phyloP scores from a whole-genome alignment of 2,329 filamentous ascomycete genomes.

The Xylaria sp. region DNA sequence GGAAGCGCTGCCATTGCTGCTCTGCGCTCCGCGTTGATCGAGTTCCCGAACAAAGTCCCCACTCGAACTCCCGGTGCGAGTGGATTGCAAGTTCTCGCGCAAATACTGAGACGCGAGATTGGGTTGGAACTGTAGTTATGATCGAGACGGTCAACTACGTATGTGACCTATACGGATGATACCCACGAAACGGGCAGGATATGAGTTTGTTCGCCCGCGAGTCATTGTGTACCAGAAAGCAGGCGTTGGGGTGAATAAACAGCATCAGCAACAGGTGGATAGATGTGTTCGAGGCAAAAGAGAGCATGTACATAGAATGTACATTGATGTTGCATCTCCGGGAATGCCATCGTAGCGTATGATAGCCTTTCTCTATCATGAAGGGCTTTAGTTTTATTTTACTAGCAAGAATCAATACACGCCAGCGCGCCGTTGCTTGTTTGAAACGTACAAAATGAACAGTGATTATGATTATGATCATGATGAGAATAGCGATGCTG shows the following conservation, averaged over 20 bases:
- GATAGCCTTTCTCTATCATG: too few relatives aligned
- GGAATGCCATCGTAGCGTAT: background rate
- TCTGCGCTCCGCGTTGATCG: slow-evolving; percentile 64
- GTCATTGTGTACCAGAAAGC: slow-evolving; percentile 11
- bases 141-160: slow-evolving; percentile 5
- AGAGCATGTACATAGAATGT: background rate
- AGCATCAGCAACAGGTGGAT: slow-evolving; percentile 23
- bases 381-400: background rate
- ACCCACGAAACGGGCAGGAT: slow-evolving; percentile 5
- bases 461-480: background rate
- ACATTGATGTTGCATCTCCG: slow-evolving; percentile 1
- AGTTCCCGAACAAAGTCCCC: slow-evolving; percentile 57
- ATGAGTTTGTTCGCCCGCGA: slow-evolving; percentile 3
- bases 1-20: slow-evolving; percentile 70
- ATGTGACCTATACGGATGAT: background rate
- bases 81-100: slow-evolving; percentile 49
- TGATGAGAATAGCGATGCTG: background rate
- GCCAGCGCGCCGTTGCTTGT: slow-evolving; percentile 9
- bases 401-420: slow-evolving; percentile 7
- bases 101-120: slow-evolving; percentile 46
- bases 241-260: slow-evolving; percentile 18
- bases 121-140: slow-evolving; percentile 40
- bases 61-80: slow-evolving; percentile 45
- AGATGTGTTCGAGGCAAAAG: slow-evolving; percentile 9
- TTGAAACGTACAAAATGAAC: background rate